A percentile compares a stretch with the other conserved stretches of the same genome.
These are phyloP conservation scores for Diospyros lotus DNA, from an alignment of 148 eudicot species.

Conservation along the genomic window DNA sequence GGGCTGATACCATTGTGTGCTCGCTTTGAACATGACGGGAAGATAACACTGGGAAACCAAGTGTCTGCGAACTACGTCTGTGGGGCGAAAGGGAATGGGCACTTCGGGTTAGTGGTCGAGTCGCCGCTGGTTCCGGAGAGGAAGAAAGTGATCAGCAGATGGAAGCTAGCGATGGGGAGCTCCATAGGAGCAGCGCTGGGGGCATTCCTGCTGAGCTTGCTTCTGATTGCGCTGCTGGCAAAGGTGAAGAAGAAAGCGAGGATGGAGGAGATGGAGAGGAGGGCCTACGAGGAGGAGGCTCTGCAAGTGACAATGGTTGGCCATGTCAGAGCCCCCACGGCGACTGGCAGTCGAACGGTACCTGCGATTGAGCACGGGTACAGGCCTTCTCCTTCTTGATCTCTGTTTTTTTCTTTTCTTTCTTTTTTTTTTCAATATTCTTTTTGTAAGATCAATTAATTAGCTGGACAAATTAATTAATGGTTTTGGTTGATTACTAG, in stretches of 20 bases:
- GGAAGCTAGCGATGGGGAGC: slow-evolving; percentile 69
- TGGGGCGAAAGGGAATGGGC: slow-evolving; percentile 52
- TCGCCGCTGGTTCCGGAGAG: slow-evolving; percentile 31
- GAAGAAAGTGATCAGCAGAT: slow-evolving; percentile 34
- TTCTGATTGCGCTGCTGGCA: slow-evolving; percentile 69
- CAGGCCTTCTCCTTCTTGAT: slow-evolving; percentile 41
- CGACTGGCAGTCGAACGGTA: slow-evolving; percentile 51
- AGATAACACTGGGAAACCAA: slow-evolving; percentile 43
- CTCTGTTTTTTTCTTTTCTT: background rate
- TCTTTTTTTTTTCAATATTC: background rate
- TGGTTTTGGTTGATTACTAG: too few species aligned
- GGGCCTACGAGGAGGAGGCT: slow-evolving; percentile 93
- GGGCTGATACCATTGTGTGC: slow-evolving; percentile 65
- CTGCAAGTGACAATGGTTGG: slow-evolving; percentile 90
- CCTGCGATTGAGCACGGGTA: slow-evolving; percentile 58
- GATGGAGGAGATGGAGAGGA: slow-evolving; percentile 76
- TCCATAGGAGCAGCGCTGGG: slow-evolving; percentile 84
- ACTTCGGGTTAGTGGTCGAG: slow-evolving; percentile 64
- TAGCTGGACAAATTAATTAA: slow-evolving; percentile 7
- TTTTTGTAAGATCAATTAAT: slow-evolving; percentile 15
- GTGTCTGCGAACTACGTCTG: slow-evolving; percentile 49
- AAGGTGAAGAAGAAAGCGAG: slow-evolving; percentile 82
- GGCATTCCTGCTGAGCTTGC: slow-evolving; percentile 57
- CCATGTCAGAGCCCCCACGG: slow-evolving; percentile 70
- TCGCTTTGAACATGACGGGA: slow-evolving; percentile 48